These are phyloP conservation scores for Kazachstania bromeliacearum DNA, from an alignment of 805 yeast genomes.

Conservation along the genomic window DNA sequence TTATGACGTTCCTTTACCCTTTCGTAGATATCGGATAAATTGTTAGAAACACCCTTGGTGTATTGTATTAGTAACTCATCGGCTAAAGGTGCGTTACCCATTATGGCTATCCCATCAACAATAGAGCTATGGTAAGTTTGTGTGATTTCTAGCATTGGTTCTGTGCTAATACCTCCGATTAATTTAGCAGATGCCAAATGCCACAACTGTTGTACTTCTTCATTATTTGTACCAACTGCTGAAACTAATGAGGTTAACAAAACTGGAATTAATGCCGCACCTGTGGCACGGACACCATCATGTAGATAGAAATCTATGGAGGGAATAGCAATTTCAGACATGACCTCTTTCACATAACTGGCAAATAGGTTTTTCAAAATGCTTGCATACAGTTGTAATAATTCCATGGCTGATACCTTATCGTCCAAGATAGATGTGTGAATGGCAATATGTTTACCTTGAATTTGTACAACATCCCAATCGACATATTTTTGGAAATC, in stretches of 20 bases:
- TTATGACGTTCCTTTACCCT: constrained; percentile 65
- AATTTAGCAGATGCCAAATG: constrained; percentile 56
- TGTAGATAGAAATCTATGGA: constrained; percentile 85
- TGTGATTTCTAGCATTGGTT: constrained; percentile 75
- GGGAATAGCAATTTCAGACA: constrained; percentile 73
- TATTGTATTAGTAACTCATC: constrained; percentile 46
- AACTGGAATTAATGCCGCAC: constrained; percentile 76
- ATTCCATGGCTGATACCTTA: constrained; percentile 84
- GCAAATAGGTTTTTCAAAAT: constrained; percentile 74
- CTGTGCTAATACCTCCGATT: constrained; percentile 56
- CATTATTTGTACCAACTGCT: constrained; percentile 42
- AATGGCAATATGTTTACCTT: constrained; percentile 89
- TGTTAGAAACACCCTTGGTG: constrained; percentile 49
- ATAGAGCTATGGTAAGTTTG: constrained; percentile 71
- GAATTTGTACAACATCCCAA: constrained; percentile 87
- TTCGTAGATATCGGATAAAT: constrained; percentile 56
- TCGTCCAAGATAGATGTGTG: constrained; percentile 93
- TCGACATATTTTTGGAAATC: constrained; percentile 77
- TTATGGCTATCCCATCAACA: constrained; percentile 51
- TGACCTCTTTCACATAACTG: constrained; percentile 72
- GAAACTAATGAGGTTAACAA: constrained; percentile 52
- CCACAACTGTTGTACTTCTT: constrained; percentile 64
- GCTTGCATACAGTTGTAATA: constrained; percentile 74
- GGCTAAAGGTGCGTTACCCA: constrained; percentile 57
- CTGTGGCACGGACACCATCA: constrained; percentile 89